Conservation (phyloP, 2,329 filamentous ascomycete genomes). For the Gaeumannomyces tritici region DNA sequence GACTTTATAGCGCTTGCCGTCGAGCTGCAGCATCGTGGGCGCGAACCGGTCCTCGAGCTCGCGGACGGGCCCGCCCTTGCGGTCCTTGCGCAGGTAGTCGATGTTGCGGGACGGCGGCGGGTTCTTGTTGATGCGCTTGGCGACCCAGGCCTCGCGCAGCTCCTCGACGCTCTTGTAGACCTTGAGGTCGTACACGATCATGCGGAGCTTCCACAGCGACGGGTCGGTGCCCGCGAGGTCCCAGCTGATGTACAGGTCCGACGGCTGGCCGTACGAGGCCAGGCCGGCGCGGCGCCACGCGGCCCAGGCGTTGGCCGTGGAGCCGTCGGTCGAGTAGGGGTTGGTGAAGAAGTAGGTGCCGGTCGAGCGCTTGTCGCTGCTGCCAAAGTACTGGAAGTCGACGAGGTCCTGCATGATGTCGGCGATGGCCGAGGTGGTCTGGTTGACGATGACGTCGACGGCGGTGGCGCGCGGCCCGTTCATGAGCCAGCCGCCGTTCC, state of each 20-base stretch:
- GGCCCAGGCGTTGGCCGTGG: slow-evolving; percentile 25
- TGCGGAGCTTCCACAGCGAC: slow-evolving; percentile 28
- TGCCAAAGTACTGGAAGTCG: slow-evolving; percentile 23
- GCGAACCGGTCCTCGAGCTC: slow-evolving; percentile 23
- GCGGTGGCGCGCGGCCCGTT: slow-evolving; percentile 15
- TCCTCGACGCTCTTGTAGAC: slow-evolving; percentile 24
- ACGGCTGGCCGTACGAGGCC: slow-evolving; percentile 28
- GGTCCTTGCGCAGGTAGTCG: slow-evolving; percentile 21
- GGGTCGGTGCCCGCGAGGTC: slow-evolving; percentile 33
- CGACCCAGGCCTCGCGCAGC: slow-evolving; percentile 25
- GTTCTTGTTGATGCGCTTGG: slow-evolving; percentile 12
- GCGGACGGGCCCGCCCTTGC: slow-evolving; percentile 15
- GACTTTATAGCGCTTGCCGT: slow-evolving; percentile 30
- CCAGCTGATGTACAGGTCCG: slow-evolving; percentile 34
- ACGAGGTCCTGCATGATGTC: slow-evolving; percentile 32
- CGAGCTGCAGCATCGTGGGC: slow-evolving; percentile 25
- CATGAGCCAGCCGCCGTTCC: slow-evolving; percentile 13
- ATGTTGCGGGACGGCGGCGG: background rate
- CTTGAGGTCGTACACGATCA: slow-evolving; percentile 29
- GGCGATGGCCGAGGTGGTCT: slow-evolving; percentile 19
- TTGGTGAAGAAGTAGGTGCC: slow-evolving; percentile 22
- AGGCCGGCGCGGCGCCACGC: slow-evolving; percentile 31
- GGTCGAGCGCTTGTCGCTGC: slow-evolving; percentile 17
- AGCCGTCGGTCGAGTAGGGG: slow-evolving; percentile 29
- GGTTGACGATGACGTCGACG: slow-evolving; percentile 24